Evolutionary conservation across 2,329 filamentous ascomycete genomes (phyloP).

Genomic region (Alternaria viburni): DNA sequence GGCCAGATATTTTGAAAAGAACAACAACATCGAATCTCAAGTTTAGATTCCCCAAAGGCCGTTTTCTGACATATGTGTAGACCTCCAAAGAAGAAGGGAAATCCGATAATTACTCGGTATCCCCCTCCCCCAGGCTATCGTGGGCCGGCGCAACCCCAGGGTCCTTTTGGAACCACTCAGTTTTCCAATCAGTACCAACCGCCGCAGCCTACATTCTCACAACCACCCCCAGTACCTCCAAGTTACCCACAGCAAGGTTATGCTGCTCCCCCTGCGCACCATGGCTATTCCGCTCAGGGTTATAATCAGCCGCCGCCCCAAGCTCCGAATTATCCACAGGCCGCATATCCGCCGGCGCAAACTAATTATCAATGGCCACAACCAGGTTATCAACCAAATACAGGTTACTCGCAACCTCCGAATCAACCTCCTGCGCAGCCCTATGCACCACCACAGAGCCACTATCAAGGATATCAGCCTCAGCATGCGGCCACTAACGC

Average conservation of each 20-base stretch:
- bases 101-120: constrained; percentile 58
- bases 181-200: constrained; percentile 36
- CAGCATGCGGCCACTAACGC: constrained; percentile 27
- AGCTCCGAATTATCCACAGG: constrained; percentile 22
- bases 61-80: constrained; percentile 30
- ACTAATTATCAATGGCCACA: constrained; percentile 35
- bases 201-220: constrained; percentile 36
- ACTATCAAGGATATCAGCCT: constrained; percentile 26
- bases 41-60: neutral
- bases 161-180: constrained; percentile 33
- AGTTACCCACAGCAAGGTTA: constrained; percentile 34
- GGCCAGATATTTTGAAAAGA: neutral
- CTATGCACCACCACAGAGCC: constrained; percentile 26
- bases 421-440: constrained; percentile 28
- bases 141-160: constrained; percentile 42
- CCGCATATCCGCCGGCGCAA: constrained; percentile 28
- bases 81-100: constrained; percentile 54
- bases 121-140: constrained; percentile 57
- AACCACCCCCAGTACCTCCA: constrained; percentile 25
- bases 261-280: constrained; percentile 21
- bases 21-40: neutral
- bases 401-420: constrained; percentile 29
- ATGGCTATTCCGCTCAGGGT: constrained; percentile 30
- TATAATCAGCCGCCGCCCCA: constrained; percentile 31
- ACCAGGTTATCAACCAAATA: constrained; percentile 28